phyloP scores from a whole-genome alignment of 257 asterid genomes.

The Voacanga thouarsii region DNA sequence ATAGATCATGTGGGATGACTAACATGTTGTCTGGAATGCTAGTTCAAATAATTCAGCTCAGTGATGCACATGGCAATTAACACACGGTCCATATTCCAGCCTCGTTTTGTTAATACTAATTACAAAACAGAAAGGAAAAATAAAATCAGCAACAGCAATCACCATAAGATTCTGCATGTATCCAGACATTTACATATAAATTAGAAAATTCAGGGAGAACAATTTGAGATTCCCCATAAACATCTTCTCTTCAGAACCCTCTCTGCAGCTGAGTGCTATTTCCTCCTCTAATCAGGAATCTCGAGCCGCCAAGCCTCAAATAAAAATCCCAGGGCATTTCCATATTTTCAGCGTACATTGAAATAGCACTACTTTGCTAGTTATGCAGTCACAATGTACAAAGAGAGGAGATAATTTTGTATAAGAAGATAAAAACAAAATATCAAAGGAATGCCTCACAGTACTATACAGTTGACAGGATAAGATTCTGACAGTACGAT shows the following conservation, averaged over 20 bases:
- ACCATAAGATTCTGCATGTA: not conserved
- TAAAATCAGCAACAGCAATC: not conserved
- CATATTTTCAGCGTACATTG: not conserved
- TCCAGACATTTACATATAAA: not conserved
- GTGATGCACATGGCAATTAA: not conserved
- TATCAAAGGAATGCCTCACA: not conserved
- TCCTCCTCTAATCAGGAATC: not conserved
- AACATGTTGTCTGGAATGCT: conserved; percentile 1
- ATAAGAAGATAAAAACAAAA: not conserved
- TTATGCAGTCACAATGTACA: not conserved
- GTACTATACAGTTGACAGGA: not conserved
- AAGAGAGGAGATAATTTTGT: not conserved
- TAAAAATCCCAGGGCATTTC: not conserved
- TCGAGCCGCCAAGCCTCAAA: not conserved
- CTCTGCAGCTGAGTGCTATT: too few relatives aligned
- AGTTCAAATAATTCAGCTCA: not conserved
- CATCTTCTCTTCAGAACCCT: not conserved
- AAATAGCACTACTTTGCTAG: not conserved
- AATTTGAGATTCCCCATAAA: not conserved
- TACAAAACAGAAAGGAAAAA: not conserved
- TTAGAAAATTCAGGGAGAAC: not conserved
- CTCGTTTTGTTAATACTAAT: not conserved
- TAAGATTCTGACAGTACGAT: not conserved
- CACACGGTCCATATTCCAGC: not conserved
- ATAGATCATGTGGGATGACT: not conserved